Base-by-base conservation (phyloP, 441 rosid species). In the Kokia cookei region DNA sequence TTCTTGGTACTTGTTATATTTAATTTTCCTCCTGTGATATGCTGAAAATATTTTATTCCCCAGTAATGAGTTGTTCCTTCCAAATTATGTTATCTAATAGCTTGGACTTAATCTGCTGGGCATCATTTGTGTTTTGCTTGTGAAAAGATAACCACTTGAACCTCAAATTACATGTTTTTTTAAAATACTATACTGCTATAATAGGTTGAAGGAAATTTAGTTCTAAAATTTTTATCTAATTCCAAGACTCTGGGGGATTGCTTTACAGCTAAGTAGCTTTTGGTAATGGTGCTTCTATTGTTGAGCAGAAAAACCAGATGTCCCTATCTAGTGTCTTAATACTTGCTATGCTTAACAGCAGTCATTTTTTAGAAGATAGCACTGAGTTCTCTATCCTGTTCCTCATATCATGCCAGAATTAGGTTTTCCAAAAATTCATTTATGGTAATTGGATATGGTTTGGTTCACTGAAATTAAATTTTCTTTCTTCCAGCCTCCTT, bases 401-500 rank as follows among this genome's bases (percentile, higher is more conserved):
- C 43, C 55, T 71, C 11, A 58, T 43, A 71, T 71, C 43, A 43
- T 15, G 26, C 65, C 17, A 10, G 24, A 27, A 71, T 58, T 9
- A 72, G 13, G 35, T 42, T 40, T 55, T 22, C 35, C 6, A 40
- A 71, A 42, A 5, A 19, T 60, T 45, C 5, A 22, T 57, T 10
- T 59, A 27, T 72, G 67, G 47, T 27, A 60, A 61, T 61, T 73
- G 61, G 27, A 73, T 63, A 68, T 48, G 8, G 15, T 48, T 13
- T 43, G 15, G 47, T 43, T 59, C 26, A 67, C 53, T 72, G 78
- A 75, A 79, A 40, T 19, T 26, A 53, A 65, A 35, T 53, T 59
- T n/a, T 60, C 62, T 73, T 74, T 80, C 78, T 68, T 83, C 58
- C 84, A 96, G 99, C 87, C 97, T 81, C 98, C 98, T 75, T 95